Conservation (phyloP, 75 land plant genomes). For the Pinus tabuliformis region DNA sequence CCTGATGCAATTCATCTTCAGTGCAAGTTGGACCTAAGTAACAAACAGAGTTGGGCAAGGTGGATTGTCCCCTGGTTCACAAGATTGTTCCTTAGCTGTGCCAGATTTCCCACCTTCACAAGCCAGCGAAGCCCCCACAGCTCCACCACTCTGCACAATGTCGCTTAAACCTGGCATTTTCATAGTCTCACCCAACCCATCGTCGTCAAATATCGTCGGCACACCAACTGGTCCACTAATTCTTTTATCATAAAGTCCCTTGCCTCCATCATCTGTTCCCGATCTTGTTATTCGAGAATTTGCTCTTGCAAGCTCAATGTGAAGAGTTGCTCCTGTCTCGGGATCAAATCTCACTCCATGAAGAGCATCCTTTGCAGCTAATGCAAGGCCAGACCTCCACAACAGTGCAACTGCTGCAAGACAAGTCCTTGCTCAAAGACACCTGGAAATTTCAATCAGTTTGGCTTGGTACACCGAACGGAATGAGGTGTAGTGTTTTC, state of each 20-base stretch:
- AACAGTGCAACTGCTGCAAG: too few species aligned
- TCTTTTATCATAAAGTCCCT: constrained; percentile 53
- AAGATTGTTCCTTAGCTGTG: neutral
- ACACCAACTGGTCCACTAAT: constrained; percentile 8
- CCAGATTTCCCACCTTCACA: neutral
- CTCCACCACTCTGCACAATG: constrained; percentile 18
- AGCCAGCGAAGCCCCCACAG: neutral
- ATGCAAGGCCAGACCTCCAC: too few species aligned
- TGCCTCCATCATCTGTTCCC: constrained; percentile 41
- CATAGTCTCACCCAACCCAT: constrained; percentile 51
- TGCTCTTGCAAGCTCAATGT: constrained; percentile 64
- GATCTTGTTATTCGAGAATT: constrained; percentile 49
- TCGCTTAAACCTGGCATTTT: constrained; percentile 23
- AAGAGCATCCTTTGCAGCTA: too few species aligned
- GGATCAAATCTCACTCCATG: constrained; percentile 53
- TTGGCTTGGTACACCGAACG: too few species aligned
- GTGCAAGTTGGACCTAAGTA: too few species aligned
- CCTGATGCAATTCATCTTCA: too few species aligned
- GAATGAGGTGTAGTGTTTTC: too few species aligned
- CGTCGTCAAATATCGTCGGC: constrained; percentile 27
- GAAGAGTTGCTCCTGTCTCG: constrained; percentile 36
- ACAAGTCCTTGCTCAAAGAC: too few species aligned
- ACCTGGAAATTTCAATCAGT: too few species aligned
- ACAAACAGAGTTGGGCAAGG: too few species aligned
- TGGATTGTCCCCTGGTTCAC: too few species aligned